A percentile compares a stretch with the other conserved stretches of the same genome.
phyloP scores from a whole-genome alignment of 331 rosid genomes.

The Cydonia oblonga region DNA sequence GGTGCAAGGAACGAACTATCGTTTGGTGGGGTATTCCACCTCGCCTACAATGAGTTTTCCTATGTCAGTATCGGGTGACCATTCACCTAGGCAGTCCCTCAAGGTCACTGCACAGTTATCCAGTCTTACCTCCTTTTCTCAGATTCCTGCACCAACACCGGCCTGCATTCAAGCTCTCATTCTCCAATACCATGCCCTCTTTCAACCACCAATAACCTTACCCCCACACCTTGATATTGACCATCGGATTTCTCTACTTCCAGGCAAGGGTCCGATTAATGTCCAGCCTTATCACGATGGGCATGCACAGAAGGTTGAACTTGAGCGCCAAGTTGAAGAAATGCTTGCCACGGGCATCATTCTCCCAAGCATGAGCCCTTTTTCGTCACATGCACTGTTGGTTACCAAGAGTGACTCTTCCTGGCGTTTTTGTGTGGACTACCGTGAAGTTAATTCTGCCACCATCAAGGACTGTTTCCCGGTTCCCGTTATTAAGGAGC shows the following conservation, averaged over 20 bases:
- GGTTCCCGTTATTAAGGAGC: neutral
- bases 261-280: neutral
- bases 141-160: no score
- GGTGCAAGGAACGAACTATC: neutral
- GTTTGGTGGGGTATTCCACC: neutral
- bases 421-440: neutral
- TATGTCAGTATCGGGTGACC: rapidly evolving
- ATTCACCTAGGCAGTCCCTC: no score
- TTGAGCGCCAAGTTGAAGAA: neutral
- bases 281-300: rapidly evolving
- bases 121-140: no score
- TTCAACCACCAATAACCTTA: rapidly evolving
- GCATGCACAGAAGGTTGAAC: neutral
- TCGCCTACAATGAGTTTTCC: neutral
- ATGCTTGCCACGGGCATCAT: neutral
- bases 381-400: neutral
- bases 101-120: rapidly evolving
- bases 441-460: neutral
- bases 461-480: neutral
- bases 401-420: neutral
- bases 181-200: no score
- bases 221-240: neutral
- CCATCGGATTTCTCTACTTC: neutral
- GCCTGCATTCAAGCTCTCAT: no score
- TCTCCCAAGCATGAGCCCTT: neutral